phyloP scores from a whole-genome alignment of 495 filamentous ascomycete genomes.

The Penicillium simplicissimum region DNA sequence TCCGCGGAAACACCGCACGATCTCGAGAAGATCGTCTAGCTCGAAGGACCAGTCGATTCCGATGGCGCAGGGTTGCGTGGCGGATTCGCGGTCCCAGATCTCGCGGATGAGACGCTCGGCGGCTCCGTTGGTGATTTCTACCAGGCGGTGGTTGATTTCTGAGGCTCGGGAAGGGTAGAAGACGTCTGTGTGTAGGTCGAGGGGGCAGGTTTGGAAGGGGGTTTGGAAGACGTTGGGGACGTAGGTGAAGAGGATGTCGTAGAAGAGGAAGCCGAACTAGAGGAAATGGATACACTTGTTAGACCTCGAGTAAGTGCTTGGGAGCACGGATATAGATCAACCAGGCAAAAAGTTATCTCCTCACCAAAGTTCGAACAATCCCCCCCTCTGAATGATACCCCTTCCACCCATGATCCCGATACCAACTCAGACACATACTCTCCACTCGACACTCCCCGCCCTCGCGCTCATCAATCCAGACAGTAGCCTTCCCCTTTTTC shows the following conservation, averaged over 20 bases:
- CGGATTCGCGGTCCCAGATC: conserved; percentile 64
- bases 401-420: conserved; percentile 83
- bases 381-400: conserved; percentile 92
- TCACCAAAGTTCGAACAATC: conserved; percentile 77
- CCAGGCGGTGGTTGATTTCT: conserved; percentile 87
- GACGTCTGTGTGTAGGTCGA: conserved; percentile 90
- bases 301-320: neutral
- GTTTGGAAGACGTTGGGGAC: conserved; percentile 97
- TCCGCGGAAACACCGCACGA: conserved; percentile 78
- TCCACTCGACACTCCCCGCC: conserved; percentile 80
- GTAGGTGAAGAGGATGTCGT: conserved; percentile 90
- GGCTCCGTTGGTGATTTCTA: conserved; percentile 77
- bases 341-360: conserved; percentile 2
- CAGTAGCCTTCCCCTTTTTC: conserved; percentile 64
- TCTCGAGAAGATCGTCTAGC: conserved; percentile 76
- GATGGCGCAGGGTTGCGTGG: conserved; percentile 76
- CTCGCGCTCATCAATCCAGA: conserved; percentile 79
- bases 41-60: conserved; percentile 90
- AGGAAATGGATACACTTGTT: neutral
- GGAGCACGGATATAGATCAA: neutral
- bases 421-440: conserved; percentile 87
- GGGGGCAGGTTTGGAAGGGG: conserved; percentile 85
- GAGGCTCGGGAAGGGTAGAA: conserved; percentile 84
- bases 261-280: conserved; percentile 84
- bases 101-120: conserved; percentile 65